These are phyloP conservation scores for Circinella minor DNA, from an alignment of 371 early-diverging fungal species.

Conservation along the genomic window DNA sequence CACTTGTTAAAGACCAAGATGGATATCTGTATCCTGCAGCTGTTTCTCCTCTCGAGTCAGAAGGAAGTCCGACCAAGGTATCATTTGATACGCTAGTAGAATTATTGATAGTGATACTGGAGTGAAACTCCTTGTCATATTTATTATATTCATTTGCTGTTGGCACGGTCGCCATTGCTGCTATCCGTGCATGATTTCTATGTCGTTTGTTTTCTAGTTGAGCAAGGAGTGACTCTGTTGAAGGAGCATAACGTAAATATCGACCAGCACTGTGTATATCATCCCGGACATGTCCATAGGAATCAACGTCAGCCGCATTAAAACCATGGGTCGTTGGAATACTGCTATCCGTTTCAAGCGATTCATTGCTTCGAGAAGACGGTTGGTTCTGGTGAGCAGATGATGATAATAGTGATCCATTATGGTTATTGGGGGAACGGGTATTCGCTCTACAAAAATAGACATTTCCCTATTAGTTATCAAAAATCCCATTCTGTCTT, in stretches of 20 bases:
- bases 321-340: not conserved
- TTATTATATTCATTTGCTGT: not conserved
- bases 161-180: too few species aligned
- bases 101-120: not conserved
- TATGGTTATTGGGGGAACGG: too few species aligned
- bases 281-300: slow-evolving; percentile 61
- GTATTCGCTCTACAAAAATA: too few species aligned
- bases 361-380: not conserved
- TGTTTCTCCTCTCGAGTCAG: not conserved
- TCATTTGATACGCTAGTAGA: slow-evolving; percentile 12
- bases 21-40: slow-evolving; percentile 6
- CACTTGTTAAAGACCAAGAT: slow-evolving; percentile 4
- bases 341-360: slow-evolving; percentile 1
- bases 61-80: slow-evolving; percentile 11
- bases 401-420: not conserved
- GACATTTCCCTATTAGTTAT: too few species aligned
- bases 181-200: not conserved
- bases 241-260: slow-evolving; percentile 74
- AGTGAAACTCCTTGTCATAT: not conserved
- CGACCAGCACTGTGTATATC: slow-evolving; percentile 66
- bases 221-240: slow-evolving; percentile 73
- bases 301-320: slow-evolving; percentile 53
- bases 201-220: slow-evolving; percentile 66
- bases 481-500: too few species aligned
- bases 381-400: not conserved